Conservation (phyloP, 75 land plant species). For the Gnetum montanum region DNA sequence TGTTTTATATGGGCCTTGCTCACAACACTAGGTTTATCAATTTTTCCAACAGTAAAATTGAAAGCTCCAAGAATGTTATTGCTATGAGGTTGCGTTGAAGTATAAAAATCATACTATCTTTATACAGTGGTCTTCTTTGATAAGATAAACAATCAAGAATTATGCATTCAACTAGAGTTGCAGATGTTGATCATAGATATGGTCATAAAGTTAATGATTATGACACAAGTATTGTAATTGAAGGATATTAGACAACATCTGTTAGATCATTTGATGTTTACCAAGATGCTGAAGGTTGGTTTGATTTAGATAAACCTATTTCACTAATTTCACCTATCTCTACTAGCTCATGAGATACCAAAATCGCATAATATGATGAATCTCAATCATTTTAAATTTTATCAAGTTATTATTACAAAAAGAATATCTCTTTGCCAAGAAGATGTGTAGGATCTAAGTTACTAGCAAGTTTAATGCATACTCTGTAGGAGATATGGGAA, state of each 20-base stretch:
- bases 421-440: conserved; percentile 26
- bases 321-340: conserved; percentile 36
- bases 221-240: conserved; percentile 17
- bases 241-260: conserved; percentile 2
- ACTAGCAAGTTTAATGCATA: conserved; percentile 3
- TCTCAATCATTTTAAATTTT: neutral
- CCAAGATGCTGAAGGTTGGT: conserved; percentile 16
- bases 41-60: too few species aligned
- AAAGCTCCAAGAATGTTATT: too few species aligned
- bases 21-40: too few species aligned
- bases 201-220: conserved; percentile 21
- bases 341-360: conserved; percentile 16
- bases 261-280: neutral
- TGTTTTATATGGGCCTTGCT: too few species aligned
- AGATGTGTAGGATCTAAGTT: conserved; percentile 2
- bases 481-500: neutral
- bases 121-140: too few species aligned
- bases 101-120: too few species aligned
- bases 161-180: conserved; percentile 13
- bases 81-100: too few species aligned
- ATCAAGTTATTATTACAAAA: neutral
- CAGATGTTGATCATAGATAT: conserved; percentile 33
- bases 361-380: conserved; percentile 1
- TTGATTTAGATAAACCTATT: conserved; percentile 26
- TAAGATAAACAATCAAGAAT: neutral